Base-by-base conservation (phyloP, 75 land plant genomes). In the Azolla pinnata region DNA sequence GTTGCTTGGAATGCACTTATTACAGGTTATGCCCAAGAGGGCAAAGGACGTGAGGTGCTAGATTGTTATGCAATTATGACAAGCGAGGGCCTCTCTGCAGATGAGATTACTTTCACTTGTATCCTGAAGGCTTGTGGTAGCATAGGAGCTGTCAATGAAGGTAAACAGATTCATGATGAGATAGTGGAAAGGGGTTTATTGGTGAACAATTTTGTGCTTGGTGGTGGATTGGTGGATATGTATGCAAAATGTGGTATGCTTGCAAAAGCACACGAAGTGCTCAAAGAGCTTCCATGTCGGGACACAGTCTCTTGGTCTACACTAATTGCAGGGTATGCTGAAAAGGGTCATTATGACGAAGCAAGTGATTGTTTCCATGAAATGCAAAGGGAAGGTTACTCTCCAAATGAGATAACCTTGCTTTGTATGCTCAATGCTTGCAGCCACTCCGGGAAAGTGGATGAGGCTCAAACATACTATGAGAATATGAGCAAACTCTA, bases 1-100 rank as follows among this genome's bases (percentile, higher is more conserved):
- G 73, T 84, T 23, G 66, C 84, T 0, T 84, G 88, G 88, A 85
- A 73, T 45, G 7, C 62, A 0, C 26, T 67, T 3, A 59, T 67
- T 31, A 17, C 63, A 30, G 69, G 51, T 2, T 67, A 58, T 59
- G 52, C 49, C 33, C 3, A 57, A 49, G 26, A 51, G 33, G 64
- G 63, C 18, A 0, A 10, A 9, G 38, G 29, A 19, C 28, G 52
- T 2, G 56, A 60, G 27, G 64, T 54, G 28, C 21, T 68, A 26
- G 30, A 33, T 7, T 12, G 29, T 38, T 68, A 33, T 38, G 29
- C 8, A 1, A 24, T 18, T 21, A 60, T 68, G 38, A 10, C 12
- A 23, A 7, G 18, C 2, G 18, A n/a, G 14, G 62, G 68, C 12
- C 7, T 1, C 0, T 21, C 29, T 14, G 70, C 66, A 1, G 38